Conservation (phyloP, 2,329 filamentous ascomycete genomes). For the Paradendryphiella salina region DNA sequence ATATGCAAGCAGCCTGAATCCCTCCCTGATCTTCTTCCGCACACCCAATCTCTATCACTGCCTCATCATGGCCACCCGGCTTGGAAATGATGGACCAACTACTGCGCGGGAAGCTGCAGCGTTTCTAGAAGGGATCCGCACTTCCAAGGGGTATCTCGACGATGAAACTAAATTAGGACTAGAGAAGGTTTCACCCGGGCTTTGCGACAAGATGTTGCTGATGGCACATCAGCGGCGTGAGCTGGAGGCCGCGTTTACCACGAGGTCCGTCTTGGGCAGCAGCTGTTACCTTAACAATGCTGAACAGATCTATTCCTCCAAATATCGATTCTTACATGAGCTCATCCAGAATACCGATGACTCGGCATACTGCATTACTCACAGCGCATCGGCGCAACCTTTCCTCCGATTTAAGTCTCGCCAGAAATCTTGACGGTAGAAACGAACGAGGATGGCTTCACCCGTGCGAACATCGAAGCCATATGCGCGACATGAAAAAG, state of each 20-base stretch:
- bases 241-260: conserved; percentile 24
- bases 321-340: conserved; percentile 36
- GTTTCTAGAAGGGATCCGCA: conserved; percentile 18
- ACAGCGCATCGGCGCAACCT: conserved; percentile 8
- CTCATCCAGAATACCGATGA: conserved; percentile 53
- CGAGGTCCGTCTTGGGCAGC: conserved; percentile 9
- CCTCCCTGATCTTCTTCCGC: no score
- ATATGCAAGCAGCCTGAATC: no score
- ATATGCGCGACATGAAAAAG: conserved; percentile 47
- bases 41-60: no score
- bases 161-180: conserved; percentile 14
- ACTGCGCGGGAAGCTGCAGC: conserved; percentile 17
- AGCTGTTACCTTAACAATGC: conserved; percentile 16
- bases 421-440: conserved; percentile 47
- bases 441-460: conserved; percentile 52
- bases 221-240: conserved; percentile 13
- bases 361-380: conserved; percentile 32
- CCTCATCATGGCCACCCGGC: neutral
- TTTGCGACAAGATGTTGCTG: conserved; percentile 8
- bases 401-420: conserved; percentile 28
- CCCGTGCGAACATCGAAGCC: conserved; percentile 39
- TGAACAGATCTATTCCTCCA: conserved; percentile 29
- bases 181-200: conserved; percentile 1
- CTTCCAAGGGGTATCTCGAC: conserved; percentile 24
- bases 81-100: conserved; percentile 22